Evolutionary conservation across 164 flowering plant species (phyloP), one percentile per base, ranked within the genome.

Genomic region (Annona squamosa): DNA sequence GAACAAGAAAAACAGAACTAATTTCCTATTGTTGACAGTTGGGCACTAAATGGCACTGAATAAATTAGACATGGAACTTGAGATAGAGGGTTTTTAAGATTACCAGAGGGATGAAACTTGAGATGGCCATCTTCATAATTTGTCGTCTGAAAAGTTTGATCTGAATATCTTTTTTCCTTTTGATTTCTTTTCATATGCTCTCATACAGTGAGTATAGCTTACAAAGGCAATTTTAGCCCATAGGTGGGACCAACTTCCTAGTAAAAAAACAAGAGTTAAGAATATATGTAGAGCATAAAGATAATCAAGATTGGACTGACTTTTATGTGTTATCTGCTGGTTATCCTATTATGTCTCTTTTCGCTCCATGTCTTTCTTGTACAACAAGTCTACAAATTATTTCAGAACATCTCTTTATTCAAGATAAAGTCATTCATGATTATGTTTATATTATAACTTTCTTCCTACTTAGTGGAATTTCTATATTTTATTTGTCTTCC

Each of bases 211-310:
- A 52, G 13, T 52, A 12, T 52, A 52, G 59, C 59, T 46, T 65
- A 10, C 37, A 65, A 63, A 75, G 62, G 72, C 66, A 66, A 65
- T 65, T 70, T 70, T 65, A 70, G 70, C 17, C n/a, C 41, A 63
- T n/a, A n/a, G 65, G 26, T 26, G 44, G 45, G 45, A 12, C 44
- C 46, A 19, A 1, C 69, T 5, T 10, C 43, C 45, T 68, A 45
- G 63, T 67, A 48, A 4, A 26, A 44, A 37, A 44, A 43, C 46
- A 68, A 52, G 46, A 70, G 42, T 48, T 75, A 56, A 43, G 16
- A 70, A 56, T 65, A 75, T 68, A 47, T 41, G 48, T 46, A 17
- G 56, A 43, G 46, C 43, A 46, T n/a, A 18, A 18, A 43, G 17
- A 46, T 46, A 4, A 0, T 6, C 19, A 46, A 46, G 42, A 16